These are phyloP conservation scores for Chenopodium suecicum DNA, from an alignment of 148 eudicot species.

Conservation along the genomic window DNA sequence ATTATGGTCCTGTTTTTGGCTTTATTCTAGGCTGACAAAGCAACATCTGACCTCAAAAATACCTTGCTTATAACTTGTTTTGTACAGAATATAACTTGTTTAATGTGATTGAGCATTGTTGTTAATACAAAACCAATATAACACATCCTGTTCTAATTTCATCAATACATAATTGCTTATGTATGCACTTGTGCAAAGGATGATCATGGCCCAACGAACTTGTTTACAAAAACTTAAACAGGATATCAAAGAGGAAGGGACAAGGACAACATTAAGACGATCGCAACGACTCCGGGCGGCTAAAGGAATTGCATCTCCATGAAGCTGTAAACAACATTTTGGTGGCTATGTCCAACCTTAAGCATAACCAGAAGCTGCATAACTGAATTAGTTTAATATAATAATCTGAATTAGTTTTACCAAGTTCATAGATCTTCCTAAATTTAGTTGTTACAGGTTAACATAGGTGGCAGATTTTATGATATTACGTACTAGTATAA, in stretches of 20 bases:
- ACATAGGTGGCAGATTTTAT: background rate
- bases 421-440: background rate
- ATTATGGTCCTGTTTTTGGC: too few species aligned
- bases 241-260: slow-evolving; percentile 33
- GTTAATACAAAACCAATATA: too few species aligned
- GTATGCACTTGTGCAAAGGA: too few species aligned
- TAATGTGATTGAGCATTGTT: too few species aligned
- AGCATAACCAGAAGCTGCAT: background rate
- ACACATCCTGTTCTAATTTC: too few species aligned
- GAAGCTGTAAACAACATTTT: slow-evolving; percentile 16
- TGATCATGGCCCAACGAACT: too few species aligned
- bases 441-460: background rate
- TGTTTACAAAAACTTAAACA: slow-evolving; percentile 11
- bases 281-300: slow-evolving; percentile 37
- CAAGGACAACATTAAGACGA: slow-evolving; percentile 48
- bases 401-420: background rate
- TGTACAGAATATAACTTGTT: too few species aligned
- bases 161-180: too few species aligned
- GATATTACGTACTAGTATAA: background rate
- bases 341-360: background rate
- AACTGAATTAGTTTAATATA: background rate
- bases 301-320: slow-evolving; percentile 49
- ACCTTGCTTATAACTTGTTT: too few species aligned
- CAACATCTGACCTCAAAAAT: too few species aligned
- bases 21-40: too few species aligned